Evolutionary conservation across 176 grass and related monocot species (phyloP).

Genomic region (bread wheat (Triticum aestivum)): DNA sequence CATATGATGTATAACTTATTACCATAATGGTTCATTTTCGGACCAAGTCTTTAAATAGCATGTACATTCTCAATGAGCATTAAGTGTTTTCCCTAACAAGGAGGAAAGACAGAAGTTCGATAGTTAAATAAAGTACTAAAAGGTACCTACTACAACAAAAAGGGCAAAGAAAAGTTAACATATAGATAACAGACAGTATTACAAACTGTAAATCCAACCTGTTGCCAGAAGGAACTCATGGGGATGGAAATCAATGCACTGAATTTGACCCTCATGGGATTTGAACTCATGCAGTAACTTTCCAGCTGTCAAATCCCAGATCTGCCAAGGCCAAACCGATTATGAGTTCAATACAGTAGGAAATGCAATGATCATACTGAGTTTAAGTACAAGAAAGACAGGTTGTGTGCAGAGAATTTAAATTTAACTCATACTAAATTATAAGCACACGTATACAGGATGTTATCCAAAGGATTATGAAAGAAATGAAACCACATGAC

Average conservation of each 20-base stretch:
- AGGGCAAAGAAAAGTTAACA: conserved; percentile 25
- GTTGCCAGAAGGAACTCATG: conserved; percentile 94
- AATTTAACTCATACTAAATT: neutral
- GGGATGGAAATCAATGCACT: conserved; percentile 99
- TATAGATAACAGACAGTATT: conserved; percentile 6
- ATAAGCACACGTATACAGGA: neutral
- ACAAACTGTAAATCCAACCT: conserved; percentile 57
- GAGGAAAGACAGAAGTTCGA: neutral
- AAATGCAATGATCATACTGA: neutral
- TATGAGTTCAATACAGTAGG: conserved; percentile 13
- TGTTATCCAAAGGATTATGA: neutral
- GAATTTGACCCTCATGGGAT: conserved; percentile 87
- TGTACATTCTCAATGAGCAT: neutral
- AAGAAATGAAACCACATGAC: conserved; percentile 6
- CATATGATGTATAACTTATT: neutral
- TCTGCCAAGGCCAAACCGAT: conserved; percentile 43
- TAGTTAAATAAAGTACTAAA: conserved; percentile 21
- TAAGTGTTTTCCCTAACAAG: conserved; percentile 13
- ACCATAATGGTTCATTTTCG: neutral
- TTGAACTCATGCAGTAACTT: conserved; percentile 97
- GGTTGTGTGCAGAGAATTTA: neutral
- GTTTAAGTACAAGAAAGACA: conserved; percentile 10
- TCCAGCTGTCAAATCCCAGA: conserved; percentile 96
- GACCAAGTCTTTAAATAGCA: neutral
- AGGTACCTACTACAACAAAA: conserved; percentile 20